Evolutionary conservation across 2,329 filamentous ascomycete genomes (phyloP).

Genomic region (Periconia digitata): DNA sequence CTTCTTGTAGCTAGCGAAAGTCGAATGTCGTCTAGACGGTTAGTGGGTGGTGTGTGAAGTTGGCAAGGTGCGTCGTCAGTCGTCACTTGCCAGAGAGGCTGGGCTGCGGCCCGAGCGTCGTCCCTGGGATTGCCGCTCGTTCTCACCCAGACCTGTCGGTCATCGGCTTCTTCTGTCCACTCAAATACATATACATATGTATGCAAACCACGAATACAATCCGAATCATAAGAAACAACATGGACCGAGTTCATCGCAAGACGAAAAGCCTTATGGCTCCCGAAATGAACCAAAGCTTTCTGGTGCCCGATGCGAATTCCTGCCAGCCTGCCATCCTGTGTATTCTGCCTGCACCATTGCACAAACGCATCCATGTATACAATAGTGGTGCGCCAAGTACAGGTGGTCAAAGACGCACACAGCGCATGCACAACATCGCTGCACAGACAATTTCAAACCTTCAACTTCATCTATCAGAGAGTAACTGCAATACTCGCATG

Average conservation of each 20-base stretch:
- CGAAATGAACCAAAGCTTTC: too few relatives aligned
- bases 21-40: not conserved
- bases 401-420: too few relatives aligned
- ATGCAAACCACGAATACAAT: too few relatives aligned
- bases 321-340: too few relatives aligned
- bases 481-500: too few relatives aligned
- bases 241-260: too few relatives aligned
- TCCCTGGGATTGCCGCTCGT: not conserved
- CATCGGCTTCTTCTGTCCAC: not conserved
- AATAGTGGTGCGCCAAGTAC: too few relatives aligned
- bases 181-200: not conserved
- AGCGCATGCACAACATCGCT: not conserved
- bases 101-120: slow-evolving; percentile 8
- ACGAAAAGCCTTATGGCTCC: too few relatives aligned
- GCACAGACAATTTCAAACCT: not conserved
- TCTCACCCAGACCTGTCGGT: not conserved
- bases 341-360: too few relatives aligned
- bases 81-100: slow-evolving; percentile 15
- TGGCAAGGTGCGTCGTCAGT: slow-evolving; percentile 18
- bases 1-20: not conserved
- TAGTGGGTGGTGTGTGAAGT: slow-evolving; percentile 16
- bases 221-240: too few relatives aligned
- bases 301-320: too few relatives aligned
- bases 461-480: not conserved
- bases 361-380: too few relatives aligned